Evolutionary conservation across 768 basidiomycete species (phyloP).

Genomic region (Kwoniella sp.): DNA sequence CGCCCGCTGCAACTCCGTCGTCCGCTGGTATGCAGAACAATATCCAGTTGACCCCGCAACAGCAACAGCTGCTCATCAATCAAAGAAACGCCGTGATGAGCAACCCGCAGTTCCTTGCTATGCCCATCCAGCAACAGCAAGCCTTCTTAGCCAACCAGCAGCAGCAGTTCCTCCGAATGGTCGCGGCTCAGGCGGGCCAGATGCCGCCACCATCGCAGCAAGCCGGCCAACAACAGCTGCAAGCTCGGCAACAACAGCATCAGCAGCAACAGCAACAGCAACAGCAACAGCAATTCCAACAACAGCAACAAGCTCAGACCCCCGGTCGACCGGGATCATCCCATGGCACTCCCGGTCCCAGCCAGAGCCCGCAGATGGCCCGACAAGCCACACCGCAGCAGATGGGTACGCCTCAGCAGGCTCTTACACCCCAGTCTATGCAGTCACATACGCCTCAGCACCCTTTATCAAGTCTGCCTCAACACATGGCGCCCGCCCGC

Average conservation of each 20-base stretch:
- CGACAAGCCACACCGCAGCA: conserved; percentile 36
- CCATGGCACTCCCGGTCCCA: conserved; percentile 5
- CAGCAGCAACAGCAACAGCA: conserved; percentile 15
- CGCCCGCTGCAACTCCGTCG: not conserved
- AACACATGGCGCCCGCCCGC: conserved; percentile 40
- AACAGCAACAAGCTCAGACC: conserved; percentile 9
- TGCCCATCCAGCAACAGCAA: conserved; percentile 26
- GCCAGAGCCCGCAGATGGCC: conserved; percentile 27
- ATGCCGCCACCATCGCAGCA: conserved; percentile 10
- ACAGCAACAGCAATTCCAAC: conserved; percentile 16
- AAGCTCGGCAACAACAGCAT: conserved; percentile 18
- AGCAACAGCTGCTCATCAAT: conserved; percentile 19
- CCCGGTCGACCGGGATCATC: conserved; percentile 8
- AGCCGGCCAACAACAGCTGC: conserved; percentile 13
- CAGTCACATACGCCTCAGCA: conserved; percentile 21
- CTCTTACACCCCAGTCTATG: conserved; percentile 39
- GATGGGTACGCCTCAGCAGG: conserved; percentile 50
- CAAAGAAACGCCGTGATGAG: conserved; percentile 5
- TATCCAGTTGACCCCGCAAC: conserved; percentile 8
- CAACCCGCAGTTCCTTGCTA: conserved; percentile 23
- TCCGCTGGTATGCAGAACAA: not conserved
- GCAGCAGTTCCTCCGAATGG: conserved; percentile 14
- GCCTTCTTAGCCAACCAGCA: conserved; percentile 16
- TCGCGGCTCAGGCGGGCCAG: conserved; percentile 17
- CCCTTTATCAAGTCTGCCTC: conserved; percentile 33